Conservation (phyloP, 352 stramenopile genomes). For the Phytophthora sp. region DNA sequence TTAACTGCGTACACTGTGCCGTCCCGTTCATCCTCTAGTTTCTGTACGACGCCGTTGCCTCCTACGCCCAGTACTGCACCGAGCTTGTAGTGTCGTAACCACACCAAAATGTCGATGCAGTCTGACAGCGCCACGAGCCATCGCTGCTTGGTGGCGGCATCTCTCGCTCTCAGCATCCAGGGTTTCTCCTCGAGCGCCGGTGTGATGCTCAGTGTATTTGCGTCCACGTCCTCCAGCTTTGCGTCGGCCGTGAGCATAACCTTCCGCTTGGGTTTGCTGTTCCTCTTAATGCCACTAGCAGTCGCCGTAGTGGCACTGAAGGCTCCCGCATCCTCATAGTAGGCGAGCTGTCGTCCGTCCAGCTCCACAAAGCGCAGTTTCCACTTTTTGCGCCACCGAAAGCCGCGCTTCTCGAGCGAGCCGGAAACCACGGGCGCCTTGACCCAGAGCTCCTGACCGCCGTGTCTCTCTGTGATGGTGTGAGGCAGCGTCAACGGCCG, state of each 20-base stretch:
- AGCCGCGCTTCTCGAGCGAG: conserved; percentile 76
- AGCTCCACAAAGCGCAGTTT: conserved; percentile 76
- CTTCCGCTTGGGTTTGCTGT: conserved; percentile 45
- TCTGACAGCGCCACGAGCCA: conserved; percentile 74
- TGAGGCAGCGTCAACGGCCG: conserved; percentile 56
- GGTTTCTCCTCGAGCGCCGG: conserved; percentile 57
- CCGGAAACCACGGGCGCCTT: conserved; percentile 73
- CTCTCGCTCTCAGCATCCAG: conserved; percentile 63
- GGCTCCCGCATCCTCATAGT: conserved; percentile 49
- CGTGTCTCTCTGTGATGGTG: conserved; percentile 79
- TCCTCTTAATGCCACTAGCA: conserved; percentile 20
- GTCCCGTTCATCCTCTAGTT: conserved; percentile 63
- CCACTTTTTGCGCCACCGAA: conserved; percentile 83
- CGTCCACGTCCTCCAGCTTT: conserved; percentile 59
- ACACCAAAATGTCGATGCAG: conserved; percentile 80
- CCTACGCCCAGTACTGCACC: conserved; percentile 71
- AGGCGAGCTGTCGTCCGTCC: conserved; percentile 73
- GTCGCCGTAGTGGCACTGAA: conserved; percentile 28
- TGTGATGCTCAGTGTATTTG: conserved; percentile 57
- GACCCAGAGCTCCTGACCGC: conserved; percentile 75
- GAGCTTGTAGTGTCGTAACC: conserved; percentile 75
- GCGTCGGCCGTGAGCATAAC: conserved; percentile 70
- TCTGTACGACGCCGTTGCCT: conserved; percentile 76
- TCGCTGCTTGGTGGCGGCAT: conserved; percentile 56
- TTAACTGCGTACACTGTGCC: conserved; percentile 72